Evolutionary conservation across 169 alveolate species (phyloP).

Genomic region (Theileria orientalis): DNA sequence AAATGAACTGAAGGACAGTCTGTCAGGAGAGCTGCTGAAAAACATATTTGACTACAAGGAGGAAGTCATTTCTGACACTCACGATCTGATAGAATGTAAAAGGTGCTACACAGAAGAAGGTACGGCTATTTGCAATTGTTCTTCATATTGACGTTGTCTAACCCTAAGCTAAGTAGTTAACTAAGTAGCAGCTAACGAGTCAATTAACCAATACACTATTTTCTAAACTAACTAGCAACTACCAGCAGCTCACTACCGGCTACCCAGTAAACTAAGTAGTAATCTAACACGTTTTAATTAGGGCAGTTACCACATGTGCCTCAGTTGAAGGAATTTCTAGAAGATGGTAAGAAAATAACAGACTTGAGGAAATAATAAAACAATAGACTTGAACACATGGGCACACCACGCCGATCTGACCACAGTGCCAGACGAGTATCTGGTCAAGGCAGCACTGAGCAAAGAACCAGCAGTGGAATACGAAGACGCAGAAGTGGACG

Average conservation of each 20-base stretch:
- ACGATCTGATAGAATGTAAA: constrained; percentile 76
- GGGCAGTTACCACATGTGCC: constrained; percentile 25
- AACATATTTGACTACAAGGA: constrained; percentile 75
- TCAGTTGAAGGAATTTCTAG: constrained; percentile 32
- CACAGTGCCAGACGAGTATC: constrained; percentile 69
- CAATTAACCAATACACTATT: no score
- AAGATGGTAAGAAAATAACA: constrained; percentile 29
- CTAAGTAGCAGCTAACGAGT: no score
- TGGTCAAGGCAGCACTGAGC: constrained; percentile 59
- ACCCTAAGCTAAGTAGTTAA: no score
- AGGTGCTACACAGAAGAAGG: constrained; percentile 61
- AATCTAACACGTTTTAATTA: no score
- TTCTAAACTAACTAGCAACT: neutral
- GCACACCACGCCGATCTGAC: constrained; percentile 74
- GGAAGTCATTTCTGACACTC: constrained; percentile 78
- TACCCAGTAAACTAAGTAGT: no score
- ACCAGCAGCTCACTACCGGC: no score
- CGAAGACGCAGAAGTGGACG: constrained; percentile 18
- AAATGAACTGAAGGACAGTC: constrained; percentile 70
- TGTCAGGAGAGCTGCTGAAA: constrained; percentile 78
- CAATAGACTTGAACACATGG: constrained; percentile 70
- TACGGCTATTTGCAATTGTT: no score
- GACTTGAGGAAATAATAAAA: neutral
- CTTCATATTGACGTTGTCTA: no score
- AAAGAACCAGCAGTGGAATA: constrained; percentile 51